Evolutionary conservation across 202 grass and related monocot genomes (phyloP).

Genomic region (Zoysia matrella): DNA sequence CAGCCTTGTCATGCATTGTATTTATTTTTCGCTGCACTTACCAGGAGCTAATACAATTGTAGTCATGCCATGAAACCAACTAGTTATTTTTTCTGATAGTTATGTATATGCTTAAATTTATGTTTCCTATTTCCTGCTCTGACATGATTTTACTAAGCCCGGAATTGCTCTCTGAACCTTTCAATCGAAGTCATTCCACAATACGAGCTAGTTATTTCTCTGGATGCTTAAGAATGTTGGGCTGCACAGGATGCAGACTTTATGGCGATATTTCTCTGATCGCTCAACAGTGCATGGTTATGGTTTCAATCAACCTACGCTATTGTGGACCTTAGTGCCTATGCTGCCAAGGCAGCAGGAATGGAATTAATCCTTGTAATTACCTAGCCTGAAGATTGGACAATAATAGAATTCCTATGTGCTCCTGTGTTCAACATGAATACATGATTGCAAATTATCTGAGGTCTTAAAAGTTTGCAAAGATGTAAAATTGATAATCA

Average conservation of each 20-base stretch:
- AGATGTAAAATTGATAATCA: not conserved
- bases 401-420: not conserved
- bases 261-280: no score
- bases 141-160: not conserved
- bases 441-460: not conserved
- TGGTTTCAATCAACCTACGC: no score
- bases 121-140: not conserved
- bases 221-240: not conserved
- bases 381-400: not conserved
- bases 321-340: not conserved
- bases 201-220: not conserved
- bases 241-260: not conserved
- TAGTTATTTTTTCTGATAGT: not conserved
- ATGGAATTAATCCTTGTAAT: not conserved
- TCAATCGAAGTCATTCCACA: not conserved
- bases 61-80: no score
- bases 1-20: constrained; percentile 8
- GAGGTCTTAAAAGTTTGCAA: not conserved
- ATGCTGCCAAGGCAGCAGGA: no score
- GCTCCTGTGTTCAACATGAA: not conserved
- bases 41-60: not conserved
- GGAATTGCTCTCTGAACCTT: not conserved
- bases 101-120: not conserved
- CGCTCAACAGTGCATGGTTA: no score
- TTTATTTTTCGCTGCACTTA: constrained; percentile 4